A percentile compares a stretch with the other conserved stretches of the same genome.
phyloP scores from a whole-genome alignment of 2,329 filamentous ascomycete species.

The Cercospora zeae-maydis region DNA sequence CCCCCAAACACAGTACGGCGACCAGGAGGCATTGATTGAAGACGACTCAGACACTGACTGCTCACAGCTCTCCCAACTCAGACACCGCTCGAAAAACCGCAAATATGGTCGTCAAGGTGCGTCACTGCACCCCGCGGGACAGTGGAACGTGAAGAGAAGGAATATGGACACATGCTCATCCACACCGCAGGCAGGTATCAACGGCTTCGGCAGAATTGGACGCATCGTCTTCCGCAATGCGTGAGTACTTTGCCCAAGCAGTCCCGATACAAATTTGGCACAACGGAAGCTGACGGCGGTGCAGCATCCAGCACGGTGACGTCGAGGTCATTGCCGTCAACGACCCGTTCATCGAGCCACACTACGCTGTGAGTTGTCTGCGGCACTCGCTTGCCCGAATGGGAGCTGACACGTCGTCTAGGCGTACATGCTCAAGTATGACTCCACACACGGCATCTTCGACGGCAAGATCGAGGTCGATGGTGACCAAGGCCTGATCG shows the following conservation, averaged over 20 bases:
- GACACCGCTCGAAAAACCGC: conserved; percentile 15
- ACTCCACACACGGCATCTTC: conserved; percentile 95
- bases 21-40: background rate
- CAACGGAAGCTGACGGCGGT: conserved; percentile 16
- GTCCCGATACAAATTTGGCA: background rate
- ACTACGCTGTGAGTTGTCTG: conserved; percentile 82
- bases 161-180: conserved; percentile 21
- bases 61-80: background rate
- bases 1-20: background rate
- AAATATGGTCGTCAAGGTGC: conserved; percentile 49
- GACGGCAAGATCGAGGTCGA: conserved; percentile 81
- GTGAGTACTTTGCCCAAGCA: conserved; percentile 47
- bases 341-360: conserved; percentile 97
- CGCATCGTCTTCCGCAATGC: conserved; percentile 99
- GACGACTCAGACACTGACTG: background rate
- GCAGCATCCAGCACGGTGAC: conserved; percentile 74
- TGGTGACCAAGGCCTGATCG: conserved; percentile 67
- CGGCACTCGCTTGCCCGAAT: accelerated
- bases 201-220: conserved; percentile 99
- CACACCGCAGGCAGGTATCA: conserved; percentile 76
- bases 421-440: conserved; percentile 99
- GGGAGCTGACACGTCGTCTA: conserved; percentile 39
- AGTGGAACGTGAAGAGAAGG: conserved; percentile 8
- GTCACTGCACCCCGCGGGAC: conserved; percentile 8
- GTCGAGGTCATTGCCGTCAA: conserved; percentile 96